Evolutionary conservation across 1,139 yeast species (phyloP).

Genomic region (Magnusiomyces suaveolens): DNA sequence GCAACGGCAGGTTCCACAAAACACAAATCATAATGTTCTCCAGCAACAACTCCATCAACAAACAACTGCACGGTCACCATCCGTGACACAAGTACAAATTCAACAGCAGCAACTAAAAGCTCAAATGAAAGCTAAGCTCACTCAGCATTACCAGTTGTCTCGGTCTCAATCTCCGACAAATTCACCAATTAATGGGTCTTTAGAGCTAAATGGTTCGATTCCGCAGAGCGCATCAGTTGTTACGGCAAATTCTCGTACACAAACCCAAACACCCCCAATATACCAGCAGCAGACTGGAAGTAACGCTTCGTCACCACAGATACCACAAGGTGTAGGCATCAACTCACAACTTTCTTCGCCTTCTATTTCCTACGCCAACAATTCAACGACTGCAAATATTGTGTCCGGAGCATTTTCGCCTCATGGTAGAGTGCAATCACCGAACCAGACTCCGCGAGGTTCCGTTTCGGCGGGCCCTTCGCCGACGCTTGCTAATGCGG

Average conservation of each 20-base stretch:
- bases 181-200: background rate
- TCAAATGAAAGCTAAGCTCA: constrained; percentile 6
- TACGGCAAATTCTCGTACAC: background rate
- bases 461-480: background rate
- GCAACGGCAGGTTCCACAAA: constrained; percentile 9
- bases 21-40: background rate
- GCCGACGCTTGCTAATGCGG: background rate
- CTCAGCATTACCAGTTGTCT: constrained; percentile 4
- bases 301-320: background rate
- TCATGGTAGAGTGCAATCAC: background rate
- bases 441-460: background rate
- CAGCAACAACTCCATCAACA: constrained; percentile 2
- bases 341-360: constrained; percentile 4
- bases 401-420: background rate
- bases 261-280: background rate
- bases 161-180: constrained; percentile 4
- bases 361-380: background rate
- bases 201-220: background rate
- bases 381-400: background rate
- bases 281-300: background rate
- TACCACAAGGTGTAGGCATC: background rate
- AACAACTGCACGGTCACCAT: background rate
- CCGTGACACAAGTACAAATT: background rate
- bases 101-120: background rate
- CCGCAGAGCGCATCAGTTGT: background rate